Conservation (phyloP, 768 basidiomycete species). For the Phanerochaete sordida region DNA sequence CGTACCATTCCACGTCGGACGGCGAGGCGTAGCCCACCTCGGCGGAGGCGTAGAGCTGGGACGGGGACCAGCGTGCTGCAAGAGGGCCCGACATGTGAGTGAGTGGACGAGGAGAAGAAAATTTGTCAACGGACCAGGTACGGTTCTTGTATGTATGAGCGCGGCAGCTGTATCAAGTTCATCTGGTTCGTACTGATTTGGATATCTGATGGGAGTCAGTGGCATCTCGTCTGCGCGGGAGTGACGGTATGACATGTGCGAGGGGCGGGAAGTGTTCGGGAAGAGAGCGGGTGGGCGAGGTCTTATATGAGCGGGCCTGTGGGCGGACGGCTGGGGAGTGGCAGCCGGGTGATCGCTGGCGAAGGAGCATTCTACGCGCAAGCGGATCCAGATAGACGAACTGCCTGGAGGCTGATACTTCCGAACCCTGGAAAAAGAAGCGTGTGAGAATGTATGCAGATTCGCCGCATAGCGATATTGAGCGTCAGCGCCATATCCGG, state of each 20-base stretch:
- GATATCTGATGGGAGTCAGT: constrained; percentile 5
- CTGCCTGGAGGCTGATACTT: constrained; percentile 5
- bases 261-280: not conserved
- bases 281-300: not conserved
- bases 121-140: not conserved
- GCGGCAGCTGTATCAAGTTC: not conserved
- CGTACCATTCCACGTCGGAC: not conserved
- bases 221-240: not conserved
- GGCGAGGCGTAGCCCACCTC: no score
- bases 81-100: not conserved
- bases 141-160: not conserved
- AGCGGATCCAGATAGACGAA: constrained; percentile 11
- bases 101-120: not conserved
- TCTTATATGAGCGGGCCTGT: not conserved
- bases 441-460: constrained; percentile 7
- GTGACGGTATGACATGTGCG: not conserved
- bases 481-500: constrained; percentile 15
- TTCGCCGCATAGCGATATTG: constrained; percentile 2
- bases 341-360: constrained; percentile 7
- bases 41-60: not conserved
- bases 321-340: constrained; percentile 4
- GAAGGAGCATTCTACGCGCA: not conserved
- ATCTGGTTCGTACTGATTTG: constrained; percentile 6
- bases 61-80: not conserved
- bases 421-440: constrained; percentile 4